Conservation (phyloP, 495 filamentous ascomycete genomes). For the Sphaerosporella brunnea region DNA sequence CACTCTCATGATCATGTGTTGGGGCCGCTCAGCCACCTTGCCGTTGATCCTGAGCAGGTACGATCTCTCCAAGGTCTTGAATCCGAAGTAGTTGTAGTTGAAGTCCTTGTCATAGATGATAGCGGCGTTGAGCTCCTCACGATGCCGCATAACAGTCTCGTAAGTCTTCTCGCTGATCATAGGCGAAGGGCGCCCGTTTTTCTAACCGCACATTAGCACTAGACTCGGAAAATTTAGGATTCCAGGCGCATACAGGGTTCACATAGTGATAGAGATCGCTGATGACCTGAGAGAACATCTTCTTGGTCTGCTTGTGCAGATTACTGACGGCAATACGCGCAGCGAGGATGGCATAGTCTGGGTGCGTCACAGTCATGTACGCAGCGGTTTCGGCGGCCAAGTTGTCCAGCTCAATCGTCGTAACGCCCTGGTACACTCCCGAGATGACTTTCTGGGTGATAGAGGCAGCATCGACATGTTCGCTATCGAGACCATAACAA, state of each 20-base stretch:
- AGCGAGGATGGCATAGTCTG: constrained; percentile 96
- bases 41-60: constrained; percentile 86
- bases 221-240: not conserved
- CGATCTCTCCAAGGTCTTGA: constrained; percentile 97
- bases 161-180: constrained; percentile 87
- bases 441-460: constrained; percentile 99
- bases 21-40: constrained; percentile 86
- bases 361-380: constrained; percentile 98
- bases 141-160: constrained; percentile 83
- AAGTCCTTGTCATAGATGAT: constrained; percentile 99
- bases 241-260: constrained; percentile 43
- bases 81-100: constrained; percentile 99
- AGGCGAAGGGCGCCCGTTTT: constrained; percentile 63
- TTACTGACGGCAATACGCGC: constrained; percentile 98
- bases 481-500: constrained; percentile 89
- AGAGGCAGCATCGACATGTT: constrained; percentile 92
- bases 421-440: constrained; percentile 96
- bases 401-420: constrained; percentile 88
- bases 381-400: constrained; percentile 95
- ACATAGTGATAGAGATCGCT: constrained; percentile 88
- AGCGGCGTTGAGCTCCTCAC: constrained; percentile 89
- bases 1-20: constrained; percentile 99
- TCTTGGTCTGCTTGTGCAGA: constrained; percentile 99
- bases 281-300: constrained; percentile 90
- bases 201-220: constrained; percentile 27